phyloP scores from a whole-genome alignment of 108 stramenopile genomes.

The Cyclostephanos tholiformis region DNA sequence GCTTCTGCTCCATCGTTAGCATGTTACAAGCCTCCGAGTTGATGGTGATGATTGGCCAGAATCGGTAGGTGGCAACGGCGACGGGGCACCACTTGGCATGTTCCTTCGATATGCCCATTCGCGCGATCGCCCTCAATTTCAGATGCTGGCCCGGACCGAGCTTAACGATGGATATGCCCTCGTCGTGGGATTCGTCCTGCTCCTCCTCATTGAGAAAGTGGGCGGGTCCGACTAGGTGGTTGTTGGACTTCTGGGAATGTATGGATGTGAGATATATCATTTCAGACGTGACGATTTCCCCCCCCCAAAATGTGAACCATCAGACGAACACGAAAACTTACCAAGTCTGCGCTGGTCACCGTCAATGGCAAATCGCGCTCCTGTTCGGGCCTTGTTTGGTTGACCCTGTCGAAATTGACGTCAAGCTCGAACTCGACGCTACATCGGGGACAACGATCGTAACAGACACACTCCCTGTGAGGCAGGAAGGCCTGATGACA shows the following conservation, averaged over 20 bases:
- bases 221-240: conserved; percentile 70
- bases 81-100: conserved; percentile 99
- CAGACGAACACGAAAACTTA: conserved; percentile 3
- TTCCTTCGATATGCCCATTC: conserved; percentile 96
- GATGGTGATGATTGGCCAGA: conserved; percentile 90
- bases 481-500: conserved; percentile 70
- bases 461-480: conserved; percentile 86
- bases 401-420: conserved; percentile 75
- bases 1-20: conserved; percentile 89
- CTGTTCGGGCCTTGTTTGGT: conserved; percentile 46
- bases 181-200: conserved; percentile 80
- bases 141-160: conserved; percentile 93
- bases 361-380: conserved; percentile 80
- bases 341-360: conserved; percentile 76
- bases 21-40: conserved; percentile 86
- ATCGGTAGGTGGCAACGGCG: conserved; percentile 92
- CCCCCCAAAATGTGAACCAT: neutral
- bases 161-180: conserved; percentile 92
- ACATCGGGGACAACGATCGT: conserved; percentile 81
- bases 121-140: conserved; percentile 91
- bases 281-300: no score
- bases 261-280: neutral
- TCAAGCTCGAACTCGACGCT: conserved; percentile 89
- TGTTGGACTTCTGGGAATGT: conserved; percentile 56
- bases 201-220: conserved; percentile 88